These are phyloP conservation scores for Stachybotrys elegans DNA, from an alignment of 2,329 filamentous ascomycete species.

Conservation along the genomic window DNA sequence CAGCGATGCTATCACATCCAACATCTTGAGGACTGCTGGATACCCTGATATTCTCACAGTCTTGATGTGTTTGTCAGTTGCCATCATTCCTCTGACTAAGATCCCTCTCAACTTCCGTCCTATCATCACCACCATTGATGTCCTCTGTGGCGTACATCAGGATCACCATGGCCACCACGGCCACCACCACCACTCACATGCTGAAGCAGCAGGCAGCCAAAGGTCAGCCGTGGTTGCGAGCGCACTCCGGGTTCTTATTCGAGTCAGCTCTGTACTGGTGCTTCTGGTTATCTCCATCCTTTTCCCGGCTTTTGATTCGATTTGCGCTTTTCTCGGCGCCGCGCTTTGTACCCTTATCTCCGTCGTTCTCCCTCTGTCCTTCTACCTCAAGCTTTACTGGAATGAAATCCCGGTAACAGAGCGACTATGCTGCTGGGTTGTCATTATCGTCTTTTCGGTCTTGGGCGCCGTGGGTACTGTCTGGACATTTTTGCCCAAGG, in stretches of 20 bases:
- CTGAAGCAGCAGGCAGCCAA: slow-evolving; percentile 29
- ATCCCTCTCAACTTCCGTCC: slow-evolving; percentile 87
- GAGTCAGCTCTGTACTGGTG: slow-evolving; percentile 60
- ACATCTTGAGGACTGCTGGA: slow-evolving; percentile 69
- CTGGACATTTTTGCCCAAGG: slow-evolving; percentile 83
- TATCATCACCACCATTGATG: slow-evolving; percentile 79
- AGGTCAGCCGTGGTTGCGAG: slow-evolving; percentile 35
- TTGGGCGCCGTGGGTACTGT: slow-evolving; percentile 75
- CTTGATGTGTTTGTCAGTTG: slow-evolving; percentile 79
- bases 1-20: slow-evolving; percentile 83
- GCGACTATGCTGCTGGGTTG: slow-evolving; percentile 58
- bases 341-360: slow-evolving; percentile 92
- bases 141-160: slow-evolving; percentile 67
- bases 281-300: slow-evolving; percentile 69
- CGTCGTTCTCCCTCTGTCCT: slow-evolving; percentile 79
- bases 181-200: slow-evolving; percentile 19
- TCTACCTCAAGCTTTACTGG: slow-evolving; percentile 86
- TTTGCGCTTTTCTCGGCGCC: slow-evolving; percentile 87
- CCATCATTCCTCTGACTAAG: slow-evolving; percentile 92
- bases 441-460: slow-evolving; percentile 64
- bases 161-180: slow-evolving; percentile 26
- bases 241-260: slow-evolving; percentile 53
- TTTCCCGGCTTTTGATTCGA: slow-evolving; percentile 76
- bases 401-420: slow-evolving; percentile 62
- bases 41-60: slow-evolving; percentile 73